Evolutionary conservation across 2,329 filamentous ascomycete genomes (phyloP), one percentile per base, ranked within the genome.

Genomic region (Exophiala lecanii-corni): DNA sequence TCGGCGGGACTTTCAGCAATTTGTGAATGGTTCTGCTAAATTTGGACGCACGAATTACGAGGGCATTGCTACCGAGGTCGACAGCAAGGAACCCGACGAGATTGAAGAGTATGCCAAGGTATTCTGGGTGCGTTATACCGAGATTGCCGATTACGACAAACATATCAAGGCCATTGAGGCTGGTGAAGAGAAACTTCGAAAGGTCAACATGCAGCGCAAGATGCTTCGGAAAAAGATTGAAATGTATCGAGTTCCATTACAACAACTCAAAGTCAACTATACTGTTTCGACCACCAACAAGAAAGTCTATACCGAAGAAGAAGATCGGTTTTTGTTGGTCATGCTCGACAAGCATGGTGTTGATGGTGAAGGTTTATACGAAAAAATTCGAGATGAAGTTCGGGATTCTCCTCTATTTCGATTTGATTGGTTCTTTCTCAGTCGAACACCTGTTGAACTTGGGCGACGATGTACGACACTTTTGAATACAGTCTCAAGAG

Each of bases 391-490:
- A n/a, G 91, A 97, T 53, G 92, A 97, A 62, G 95, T 98, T 54
- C 84, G 89, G 23, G 89, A 96, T 54, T 91, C 84, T 43, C 89
- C 92, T 7, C 73, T 98, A 3, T 98, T 98, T 76, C 82, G 92
- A 28, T 98, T 98, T 59, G 92, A 98, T 63, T 98, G 94, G 94
- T 98, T 98, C 72, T 96, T 98, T 74, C 76, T 98, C 30, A 94
- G 87, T 63, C 81, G 92, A 34, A 98, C 91, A 3, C 88, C 92
- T 0, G 82, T 89, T 37, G 92, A 98, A 67, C 84, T 98, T 56
- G 85, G 88, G 49, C 82, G 92, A 57, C 81, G 94, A 39, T 97
- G 92, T 69, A 94, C 86, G 21, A 98, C 94, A 1, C 76, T 98
- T 39, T 79, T 98, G 51, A 94, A 91, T 25, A 94, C 92, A 0